Conservation (phyloP, 805 yeast species). For the Gaillardinia entomophila region DNA sequence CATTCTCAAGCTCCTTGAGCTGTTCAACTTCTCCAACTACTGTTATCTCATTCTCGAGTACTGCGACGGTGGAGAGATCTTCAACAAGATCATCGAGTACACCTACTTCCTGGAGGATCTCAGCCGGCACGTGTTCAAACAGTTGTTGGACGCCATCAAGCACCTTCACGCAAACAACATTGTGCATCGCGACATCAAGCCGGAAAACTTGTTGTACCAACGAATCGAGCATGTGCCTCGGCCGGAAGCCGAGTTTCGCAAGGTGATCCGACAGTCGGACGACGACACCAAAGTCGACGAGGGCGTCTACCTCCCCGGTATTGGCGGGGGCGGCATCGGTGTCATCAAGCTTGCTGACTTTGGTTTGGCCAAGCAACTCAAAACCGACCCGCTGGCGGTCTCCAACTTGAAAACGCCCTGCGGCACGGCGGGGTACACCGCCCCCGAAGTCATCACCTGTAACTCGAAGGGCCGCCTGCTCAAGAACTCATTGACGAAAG, state of each 20-base stretch:
- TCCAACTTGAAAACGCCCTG: constrained; percentile 58
- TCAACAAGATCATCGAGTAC: constrained; percentile 70
- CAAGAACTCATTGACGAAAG: constrained; percentile 17
- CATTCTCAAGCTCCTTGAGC: constrained; percentile 50
- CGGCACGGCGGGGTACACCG: constrained; percentile 73
- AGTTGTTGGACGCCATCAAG: constrained; percentile 64
- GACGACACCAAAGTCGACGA: constrained; percentile 58
- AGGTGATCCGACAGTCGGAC: constrained; percentile 43
- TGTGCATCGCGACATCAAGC: constrained; percentile 63
- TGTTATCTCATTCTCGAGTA: constrained; percentile 65
- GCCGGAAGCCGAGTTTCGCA: constrained; percentile 20
- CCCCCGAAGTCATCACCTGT: constrained; percentile 60
- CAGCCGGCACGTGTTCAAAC: constrained; percentile 66
- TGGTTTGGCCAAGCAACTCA: constrained; percentile 58
- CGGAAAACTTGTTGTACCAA: constrained; percentile 66
- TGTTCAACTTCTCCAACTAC: constrained; percentile 45
- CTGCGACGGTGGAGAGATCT: constrained; percentile 74
- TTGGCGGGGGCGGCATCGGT: constrained; percentile 65
- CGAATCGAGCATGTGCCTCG: constrained; percentile 46
- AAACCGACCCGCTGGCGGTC: constrained; percentile 6
- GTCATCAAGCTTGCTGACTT: constrained; percentile 62
- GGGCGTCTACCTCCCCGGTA: constrained; percentile 45
- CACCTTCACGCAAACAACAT: constrained; percentile 62
- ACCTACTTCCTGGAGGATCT: constrained; percentile 73
- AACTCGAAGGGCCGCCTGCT: constrained; percentile 6